phyloP scores from a whole-genome alignment of 2,329 filamentous ascomycete species.

The Hortaea werneckii region DNA sequence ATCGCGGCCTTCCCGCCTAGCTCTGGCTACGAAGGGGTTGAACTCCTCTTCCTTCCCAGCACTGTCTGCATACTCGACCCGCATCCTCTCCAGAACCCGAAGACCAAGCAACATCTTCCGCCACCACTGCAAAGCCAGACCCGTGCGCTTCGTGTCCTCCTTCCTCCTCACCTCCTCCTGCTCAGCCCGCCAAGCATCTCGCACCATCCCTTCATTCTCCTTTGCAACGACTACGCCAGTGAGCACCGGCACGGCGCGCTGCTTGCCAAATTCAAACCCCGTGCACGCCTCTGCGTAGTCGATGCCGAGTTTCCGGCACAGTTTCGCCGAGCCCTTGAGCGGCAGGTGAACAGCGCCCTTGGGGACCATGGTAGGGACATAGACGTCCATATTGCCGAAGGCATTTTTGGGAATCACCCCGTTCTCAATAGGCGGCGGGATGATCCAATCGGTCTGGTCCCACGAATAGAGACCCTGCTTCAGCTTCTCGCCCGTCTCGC shows the following conservation, averaged over 20 bases:
- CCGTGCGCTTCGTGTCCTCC: conserved; percentile 74
- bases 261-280: conserved; percentile 90
- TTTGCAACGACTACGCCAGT: conserved; percentile 80
- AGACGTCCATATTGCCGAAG: conserved; percentile 94
- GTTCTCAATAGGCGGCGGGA: conserved; percentile 69
- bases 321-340: conserved; percentile 61
- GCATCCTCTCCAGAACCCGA: conserved; percentile 68
- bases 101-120: conserved; percentile 78
- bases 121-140: conserved; percentile 66
- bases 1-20: conserved; percentile 15
- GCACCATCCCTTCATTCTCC: conserved; percentile 64
- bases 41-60: conserved; percentile 38
- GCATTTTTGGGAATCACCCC: conserved; percentile 87
- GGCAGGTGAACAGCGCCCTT: conserved; percentile 75
- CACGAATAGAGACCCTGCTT: conserved; percentile 75
- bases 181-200: conserved; percentile 62
- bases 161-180: conserved; percentile 69
- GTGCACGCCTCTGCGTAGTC: conserved; percentile 92
- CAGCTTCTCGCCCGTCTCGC: conserved; percentile 69
- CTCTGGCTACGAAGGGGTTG: conserved; percentile 40
- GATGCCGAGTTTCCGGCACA: conserved; percentile 75
- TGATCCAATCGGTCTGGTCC: conserved; percentile 91
- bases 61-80: conserved; percentile 61
- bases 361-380: conserved; percentile 87
- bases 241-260: conserved; percentile 86